These are phyloP conservation scores for Mychonastes homosphaera DNA, from an alignment of 139 green algal genomes.

Conservation along the genomic window DNA sequence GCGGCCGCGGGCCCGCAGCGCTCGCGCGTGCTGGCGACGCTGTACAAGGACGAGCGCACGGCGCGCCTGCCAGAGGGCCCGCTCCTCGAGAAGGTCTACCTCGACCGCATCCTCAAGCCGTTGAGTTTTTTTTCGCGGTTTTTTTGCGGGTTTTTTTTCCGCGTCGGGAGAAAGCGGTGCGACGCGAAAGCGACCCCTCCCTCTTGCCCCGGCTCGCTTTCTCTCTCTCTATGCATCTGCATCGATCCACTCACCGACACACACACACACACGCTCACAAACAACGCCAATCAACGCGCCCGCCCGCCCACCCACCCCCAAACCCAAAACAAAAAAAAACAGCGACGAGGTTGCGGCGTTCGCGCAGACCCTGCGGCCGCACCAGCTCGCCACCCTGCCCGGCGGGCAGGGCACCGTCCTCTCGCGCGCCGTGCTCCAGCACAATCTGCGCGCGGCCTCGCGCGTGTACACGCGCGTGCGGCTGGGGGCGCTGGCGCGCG, in stretches of 20 bases:
- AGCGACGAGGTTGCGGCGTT: constrained; percentile 76
- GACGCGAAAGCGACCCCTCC: too few relatives aligned
- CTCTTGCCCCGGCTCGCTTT: too few relatives aligned
- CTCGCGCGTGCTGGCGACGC: constrained; percentile 66
- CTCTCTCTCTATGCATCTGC: too few relatives aligned
- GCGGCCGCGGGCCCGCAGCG: constrained; percentile 82
- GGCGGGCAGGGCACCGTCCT: constrained; percentile 82
- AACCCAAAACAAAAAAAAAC: too few relatives aligned
- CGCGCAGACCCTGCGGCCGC: constrained; percentile 54
- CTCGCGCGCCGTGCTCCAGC: constrained; percentile 78
- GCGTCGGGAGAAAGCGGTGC: too few relatives aligned
- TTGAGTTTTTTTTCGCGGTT: constrained; percentile 25
- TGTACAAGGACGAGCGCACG: constrained; percentile 92
- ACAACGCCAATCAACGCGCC: too few relatives aligned
- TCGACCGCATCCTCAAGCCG: constrained; percentile 87
- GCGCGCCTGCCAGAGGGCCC: constrained; percentile 56
- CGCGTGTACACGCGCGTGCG: constrained; percentile 92
- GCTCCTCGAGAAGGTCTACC: constrained; percentile 92
- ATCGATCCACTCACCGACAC: too few relatives aligned
- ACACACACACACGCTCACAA: too few relatives aligned
- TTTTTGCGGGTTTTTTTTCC: too few relatives aligned
- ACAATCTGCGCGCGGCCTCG: constrained; percentile 79
- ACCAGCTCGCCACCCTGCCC: constrained; percentile 71
- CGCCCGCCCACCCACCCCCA: too few relatives aligned
- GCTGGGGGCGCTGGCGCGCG: constrained; percentile 5